Conservation (phyloP, 1,284 basidiomycete genomes). For the Pseudomicrostroma phylloplanum region DNA sequence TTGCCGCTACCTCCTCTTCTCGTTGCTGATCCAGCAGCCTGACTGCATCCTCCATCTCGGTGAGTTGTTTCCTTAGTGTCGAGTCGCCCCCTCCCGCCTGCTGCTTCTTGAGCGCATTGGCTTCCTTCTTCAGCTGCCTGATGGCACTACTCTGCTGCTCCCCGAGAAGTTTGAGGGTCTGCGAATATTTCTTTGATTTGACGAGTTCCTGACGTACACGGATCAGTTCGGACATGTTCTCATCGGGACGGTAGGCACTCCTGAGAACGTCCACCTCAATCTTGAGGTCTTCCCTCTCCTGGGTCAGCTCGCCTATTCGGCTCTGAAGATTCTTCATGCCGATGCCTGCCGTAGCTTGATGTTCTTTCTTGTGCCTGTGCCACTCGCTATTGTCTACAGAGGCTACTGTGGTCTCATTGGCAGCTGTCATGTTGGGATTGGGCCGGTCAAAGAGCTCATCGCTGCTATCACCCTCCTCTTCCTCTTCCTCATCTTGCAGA, state of each 20-base stretch:
- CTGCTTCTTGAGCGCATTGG: slow-evolving; percentile 39
- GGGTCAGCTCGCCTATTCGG: slow-evolving; percentile 39
- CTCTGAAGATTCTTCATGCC: not conserved
- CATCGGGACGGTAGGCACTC: slow-evolving; percentile 39
- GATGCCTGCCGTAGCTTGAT: not conserved
- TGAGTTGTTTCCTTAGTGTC: not conserved
- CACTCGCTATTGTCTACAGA: slow-evolving; percentile 4
- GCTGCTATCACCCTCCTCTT: slow-evolving; percentile 13
- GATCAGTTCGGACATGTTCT: slow-evolving; percentile 39
- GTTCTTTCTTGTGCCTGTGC: slow-evolving; percentile 3
- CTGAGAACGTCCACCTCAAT: slow-evolving; percentile 46
- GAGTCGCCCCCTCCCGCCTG: slow-evolving; percentile 18
- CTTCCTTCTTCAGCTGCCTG: slow-evolving; percentile 41
- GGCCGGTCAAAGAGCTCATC: slow-evolving; percentile 17
- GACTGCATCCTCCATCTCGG: slow-evolving; percentile 3
- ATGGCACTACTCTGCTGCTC: slow-evolving; percentile 21
- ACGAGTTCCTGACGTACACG: slow-evolving; percentile 32
- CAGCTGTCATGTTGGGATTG: slow-evolving; percentile 16
- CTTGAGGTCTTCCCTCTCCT: slow-evolving; percentile 48
- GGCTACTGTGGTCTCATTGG: slow-evolving; percentile 3
- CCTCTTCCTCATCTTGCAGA: not conserved
- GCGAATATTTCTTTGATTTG: not conserved
- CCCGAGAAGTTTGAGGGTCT: not conserved
- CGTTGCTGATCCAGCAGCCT: not conserved
- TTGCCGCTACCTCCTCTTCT: not conserved